These are phyloP conservation scores for Verbascum thapsus DNA, from an alignment of 257 asterid species.

Conservation along the genomic window DNA sequence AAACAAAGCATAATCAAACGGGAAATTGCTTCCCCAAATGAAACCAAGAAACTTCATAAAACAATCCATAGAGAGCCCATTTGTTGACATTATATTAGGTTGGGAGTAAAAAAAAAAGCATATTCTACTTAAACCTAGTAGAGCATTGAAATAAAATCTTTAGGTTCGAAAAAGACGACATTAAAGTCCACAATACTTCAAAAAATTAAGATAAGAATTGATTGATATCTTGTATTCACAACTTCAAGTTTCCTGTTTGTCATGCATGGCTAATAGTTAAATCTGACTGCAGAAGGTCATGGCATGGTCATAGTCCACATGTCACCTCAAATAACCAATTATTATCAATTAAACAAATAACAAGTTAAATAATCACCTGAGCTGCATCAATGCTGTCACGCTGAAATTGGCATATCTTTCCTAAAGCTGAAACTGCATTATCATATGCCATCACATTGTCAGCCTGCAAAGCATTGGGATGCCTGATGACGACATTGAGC, in stretches of 20 bases:
- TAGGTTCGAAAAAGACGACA: slow-evolving; percentile 6
- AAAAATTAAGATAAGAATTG: background rate
- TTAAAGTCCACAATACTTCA: slow-evolving; percentile 3
- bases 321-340: slow-evolving; percentile 9
- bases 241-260: background rate
- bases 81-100: background rate
- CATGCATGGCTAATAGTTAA: background rate
- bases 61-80: background rate
- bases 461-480: slow-evolving; percentile 66
- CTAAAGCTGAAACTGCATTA: slow-evolving; percentile 95
- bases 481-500: slow-evolving; percentile 76
- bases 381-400: slow-evolving; percentile 90
- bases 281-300: background rate
- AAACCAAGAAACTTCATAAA: no score
- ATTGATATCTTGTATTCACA: slow-evolving; percentile 9
- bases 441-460: slow-evolving; percentile 95
- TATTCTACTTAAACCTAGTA: background rate
- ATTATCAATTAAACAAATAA: background rate
- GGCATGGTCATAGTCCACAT: background rate
- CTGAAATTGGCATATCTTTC: slow-evolving; percentile 91
- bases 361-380: slow-evolving; percentile 53
- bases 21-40: no score
- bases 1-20: no score
- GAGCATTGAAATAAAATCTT: background rate
- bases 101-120: slow-evolving; percentile 9